Evolutionary conservation across 148 eudicot species (phyloP), one percentile per base, ranked within the genome.

Genomic region (Cornus suecica): DNA sequence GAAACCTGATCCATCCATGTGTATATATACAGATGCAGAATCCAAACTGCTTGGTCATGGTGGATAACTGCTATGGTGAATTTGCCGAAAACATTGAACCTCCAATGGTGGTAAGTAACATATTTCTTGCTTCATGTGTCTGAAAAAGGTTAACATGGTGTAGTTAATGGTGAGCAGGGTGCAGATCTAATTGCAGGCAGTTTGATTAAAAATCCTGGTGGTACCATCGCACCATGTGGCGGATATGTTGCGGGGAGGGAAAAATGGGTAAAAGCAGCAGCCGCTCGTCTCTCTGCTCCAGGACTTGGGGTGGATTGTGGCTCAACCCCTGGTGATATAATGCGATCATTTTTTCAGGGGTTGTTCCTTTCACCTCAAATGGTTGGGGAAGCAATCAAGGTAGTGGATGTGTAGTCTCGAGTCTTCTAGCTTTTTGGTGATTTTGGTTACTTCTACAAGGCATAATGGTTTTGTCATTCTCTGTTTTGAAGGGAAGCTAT

Each of bases 51-150:
- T 67, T 90, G 81, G 98, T 94, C 75, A 86, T 94, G 98, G 98
- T 94, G 78, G 98, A 94, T 83, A 94, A 94, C 78, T 94, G 98
- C 86, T 94, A 94, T 80, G 98, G 98, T 81, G 98, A 94, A 92
- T 94, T 94, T 74, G 88, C 82, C 68, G 90, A 94, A 68, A 83
- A 74, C 74, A 88, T 87, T 30, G 98, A 94, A 88, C 98, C 98
- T 71, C 84, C 98, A 22, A 92, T 94, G 97, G 98, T 92, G 95
- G 98, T 94, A 86, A 29, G 91, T 84, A 42, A 67, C 24, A 20
- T 4, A 23, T 16, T 22, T 74, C n/a, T 68, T 31, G 45, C 58
- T 67, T 65, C 45, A 74, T 69, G 42, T 29, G 68, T 79, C 52
- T 22, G 48, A 63, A 54, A 72, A 28, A 75, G 72, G 56, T 32